Evolutionary conservation across 169 alveolate species (phyloP).

Genomic region (Plasmodium knowlesi): DNA sequence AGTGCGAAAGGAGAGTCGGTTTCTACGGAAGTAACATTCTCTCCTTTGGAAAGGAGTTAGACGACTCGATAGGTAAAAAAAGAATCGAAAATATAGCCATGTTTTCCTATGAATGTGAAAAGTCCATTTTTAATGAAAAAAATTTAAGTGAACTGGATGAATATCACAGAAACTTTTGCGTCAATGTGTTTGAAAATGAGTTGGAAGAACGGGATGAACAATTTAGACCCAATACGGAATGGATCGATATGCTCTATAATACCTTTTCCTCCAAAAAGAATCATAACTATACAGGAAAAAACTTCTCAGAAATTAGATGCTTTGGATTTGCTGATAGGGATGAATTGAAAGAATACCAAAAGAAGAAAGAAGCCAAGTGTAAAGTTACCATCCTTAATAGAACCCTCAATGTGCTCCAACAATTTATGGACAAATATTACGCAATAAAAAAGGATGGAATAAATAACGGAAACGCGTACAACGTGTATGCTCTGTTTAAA

Average conservation of each 20-base stretch:
- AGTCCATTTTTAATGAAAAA: conserved; percentile 24
- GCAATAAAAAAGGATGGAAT: conserved; percentile 34
- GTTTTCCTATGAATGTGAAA: conserved; percentile 74
- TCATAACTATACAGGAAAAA: conserved; percentile 6
- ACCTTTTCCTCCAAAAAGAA: conserved; percentile 43
- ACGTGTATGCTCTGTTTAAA: conserved; percentile 28
- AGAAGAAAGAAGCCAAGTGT: conserved; percentile 49
- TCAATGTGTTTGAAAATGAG: conserved; percentile 21
- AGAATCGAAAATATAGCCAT: conserved; percentile 42
- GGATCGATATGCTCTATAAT: conserved; percentile 64
- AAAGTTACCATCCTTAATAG: conserved; percentile 21
- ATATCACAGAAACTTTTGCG: conserved; percentile 42
- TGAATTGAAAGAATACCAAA: conserved; percentile 42
- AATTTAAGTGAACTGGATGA: conserved; percentile 57
- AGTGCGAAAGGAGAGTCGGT: conserved; percentile 50
- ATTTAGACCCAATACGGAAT: conserved; percentile 34
- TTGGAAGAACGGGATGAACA: conserved; percentile 1
- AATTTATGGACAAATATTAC: conserved; percentile 61
- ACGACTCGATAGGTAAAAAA: conserved; percentile 46
- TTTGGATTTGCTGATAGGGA: conserved; percentile 65
- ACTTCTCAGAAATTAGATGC: conserved; percentile 51
- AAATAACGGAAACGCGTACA: conserved; percentile 52
- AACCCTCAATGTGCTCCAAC: conserved; percentile 30
- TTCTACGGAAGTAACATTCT: conserved; percentile 41
- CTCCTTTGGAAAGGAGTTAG: conserved; percentile 32